These are phyloP conservation scores for Colletotrichum sansevieriae DNA, from an alignment of 2,329 filamentous ascomycete species.

Conservation along the genomic window DNA sequence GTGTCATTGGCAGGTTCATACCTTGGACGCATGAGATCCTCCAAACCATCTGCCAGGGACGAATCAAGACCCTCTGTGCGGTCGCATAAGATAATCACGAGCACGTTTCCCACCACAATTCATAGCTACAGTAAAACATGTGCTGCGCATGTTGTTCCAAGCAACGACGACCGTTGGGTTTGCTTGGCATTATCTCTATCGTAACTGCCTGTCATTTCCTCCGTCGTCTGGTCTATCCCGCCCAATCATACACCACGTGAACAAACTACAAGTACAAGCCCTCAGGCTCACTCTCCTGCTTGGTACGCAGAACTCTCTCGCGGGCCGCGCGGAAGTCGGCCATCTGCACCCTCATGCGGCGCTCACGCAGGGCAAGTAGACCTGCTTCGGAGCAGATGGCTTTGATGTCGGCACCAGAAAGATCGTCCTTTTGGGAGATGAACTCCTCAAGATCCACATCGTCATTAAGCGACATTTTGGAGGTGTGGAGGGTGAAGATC, in stretches of 20 bases:
- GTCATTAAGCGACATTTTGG: constrained; percentile 96
- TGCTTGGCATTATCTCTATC: constrained; percentile 40
- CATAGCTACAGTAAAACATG: too few relatives aligned
- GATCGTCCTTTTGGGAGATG: constrained; percentile 97
- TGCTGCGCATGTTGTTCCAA: too few relatives aligned
- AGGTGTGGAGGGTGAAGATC: constrained; percentile 98
- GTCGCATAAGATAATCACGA: too few relatives aligned
- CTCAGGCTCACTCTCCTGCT: constrained; percentile 98
- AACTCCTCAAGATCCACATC: constrained; percentile 99
- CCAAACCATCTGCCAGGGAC: too few relatives aligned
- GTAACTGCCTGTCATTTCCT: constrained; percentile 12
- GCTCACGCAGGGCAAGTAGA: constrained; percentile 91
- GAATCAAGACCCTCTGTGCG: too few relatives aligned
- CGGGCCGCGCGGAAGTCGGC: constrained; percentile 93
- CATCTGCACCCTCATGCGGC: constrained; percentile 99
- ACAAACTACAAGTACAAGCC: constrained; percentile 90
- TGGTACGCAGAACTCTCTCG: constrained; percentile 96
- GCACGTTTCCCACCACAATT: too few relatives aligned
- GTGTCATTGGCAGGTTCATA: too few relatives aligned
- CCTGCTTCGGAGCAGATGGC: constrained; percentile 98
- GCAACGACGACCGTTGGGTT: background rate
- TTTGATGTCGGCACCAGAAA: constrained; percentile 98
- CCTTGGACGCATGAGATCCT: too few relatives aligned
- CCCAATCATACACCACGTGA: constrained; percentile 30
- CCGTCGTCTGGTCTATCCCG: constrained; percentile 5